These are phyloP conservation scores for Scenedesmus sp. DNA, from an alignment of 163 green algal genomes.

Conservation along the genomic window DNA sequence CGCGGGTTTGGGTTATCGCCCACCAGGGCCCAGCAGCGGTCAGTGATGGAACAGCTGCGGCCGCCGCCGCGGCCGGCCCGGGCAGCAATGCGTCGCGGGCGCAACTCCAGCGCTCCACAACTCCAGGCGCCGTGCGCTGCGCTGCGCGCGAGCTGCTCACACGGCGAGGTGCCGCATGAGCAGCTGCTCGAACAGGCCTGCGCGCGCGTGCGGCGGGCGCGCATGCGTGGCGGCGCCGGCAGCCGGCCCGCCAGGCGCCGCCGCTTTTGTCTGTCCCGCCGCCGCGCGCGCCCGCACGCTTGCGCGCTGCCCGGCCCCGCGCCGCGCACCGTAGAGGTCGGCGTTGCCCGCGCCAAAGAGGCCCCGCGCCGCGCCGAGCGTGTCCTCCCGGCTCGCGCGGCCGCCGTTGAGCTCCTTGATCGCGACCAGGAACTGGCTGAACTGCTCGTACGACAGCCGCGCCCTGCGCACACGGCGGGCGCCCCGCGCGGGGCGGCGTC, in stretches of 20 bases:
- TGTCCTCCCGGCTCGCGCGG: slow-evolving; percentile 74
- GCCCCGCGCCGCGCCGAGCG: slow-evolving; percentile 64
- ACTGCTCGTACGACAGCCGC: slow-evolving; percentile 75
- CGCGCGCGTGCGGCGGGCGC: not conserved
- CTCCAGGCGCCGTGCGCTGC: no score
- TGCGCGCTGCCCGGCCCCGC: not conserved
- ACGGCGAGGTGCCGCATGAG: slow-evolving; percentile 30
- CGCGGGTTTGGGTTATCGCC: no score
- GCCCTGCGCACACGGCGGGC: slow-evolving; percentile 52
- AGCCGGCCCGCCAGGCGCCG: no score
- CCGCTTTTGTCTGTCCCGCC: no score
- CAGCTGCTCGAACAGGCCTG: slow-evolving; percentile 42
- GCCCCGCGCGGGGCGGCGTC: no score
- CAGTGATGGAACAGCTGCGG: not conserved
- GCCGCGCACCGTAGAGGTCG: slow-evolving; percentile 65
- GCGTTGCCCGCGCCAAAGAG: slow-evolving; percentile 72
- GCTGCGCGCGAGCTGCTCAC: no score
- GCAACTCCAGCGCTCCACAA: no score
- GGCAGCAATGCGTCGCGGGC: not conserved
- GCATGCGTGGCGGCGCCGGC: no score
- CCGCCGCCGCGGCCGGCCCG: not conserved
- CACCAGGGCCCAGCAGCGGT: no score
- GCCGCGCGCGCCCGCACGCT: no score
- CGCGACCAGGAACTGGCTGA: slow-evolving; percentile 75
- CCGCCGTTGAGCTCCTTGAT: slow-evolving; percentile 90